These are phyloP conservation scores for Exophiala calicioides DNA, from an alignment of 2,329 filamentous ascomycete species.

Conservation along the genomic window DNA sequence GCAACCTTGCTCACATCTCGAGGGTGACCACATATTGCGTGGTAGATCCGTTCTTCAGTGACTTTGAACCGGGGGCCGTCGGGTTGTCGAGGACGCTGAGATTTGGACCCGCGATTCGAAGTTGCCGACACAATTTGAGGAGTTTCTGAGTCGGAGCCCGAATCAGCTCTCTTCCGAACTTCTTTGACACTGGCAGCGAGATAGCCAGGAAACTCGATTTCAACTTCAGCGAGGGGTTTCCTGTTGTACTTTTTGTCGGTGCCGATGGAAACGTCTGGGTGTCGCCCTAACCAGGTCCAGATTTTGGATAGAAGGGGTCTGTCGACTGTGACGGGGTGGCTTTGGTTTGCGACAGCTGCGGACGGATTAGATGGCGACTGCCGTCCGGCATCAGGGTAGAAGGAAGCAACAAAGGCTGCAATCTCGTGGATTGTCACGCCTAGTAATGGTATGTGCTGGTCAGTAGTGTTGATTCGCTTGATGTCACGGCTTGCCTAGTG, in stretches of 20 bases:
- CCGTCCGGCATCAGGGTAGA: constrained; percentile 36
- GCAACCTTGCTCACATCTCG: constrained; percentile 57
- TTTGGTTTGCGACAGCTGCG: not conserved
- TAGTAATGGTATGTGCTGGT: constrained; percentile 5
- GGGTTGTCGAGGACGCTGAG: not conserved
- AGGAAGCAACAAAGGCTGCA: constrained; percentile 38
- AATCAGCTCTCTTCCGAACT: not conserved
- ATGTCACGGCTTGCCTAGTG: no score
- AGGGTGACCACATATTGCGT: constrained; percentile 61
- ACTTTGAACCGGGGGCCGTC: constrained; percentile 46
- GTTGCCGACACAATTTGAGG: constrained; percentile 1
- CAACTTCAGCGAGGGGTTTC: constrained; percentile 44
- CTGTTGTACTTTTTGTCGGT: constrained; percentile 43
- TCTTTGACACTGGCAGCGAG: constrained; percentile 3
- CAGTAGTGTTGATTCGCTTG: not conserved
- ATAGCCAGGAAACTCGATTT: constrained; percentile 32
- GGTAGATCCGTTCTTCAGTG: constrained; percentile 59
- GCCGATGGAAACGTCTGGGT: constrained; percentile 58
- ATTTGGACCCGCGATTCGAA: not conserved
- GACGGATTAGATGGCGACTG: constrained; percentile 12
- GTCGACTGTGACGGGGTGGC: constrained; percentile 42
- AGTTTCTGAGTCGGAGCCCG: not conserved
- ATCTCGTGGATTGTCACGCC: constrained; percentile 34
- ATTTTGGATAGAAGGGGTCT: constrained; percentile 54
- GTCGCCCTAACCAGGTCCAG: constrained; percentile 59